These are phyloP conservation scores for Pyracantha coccinea DNA, from an alignment of 331 rosid genomes.

Conservation along the genomic window DNA sequence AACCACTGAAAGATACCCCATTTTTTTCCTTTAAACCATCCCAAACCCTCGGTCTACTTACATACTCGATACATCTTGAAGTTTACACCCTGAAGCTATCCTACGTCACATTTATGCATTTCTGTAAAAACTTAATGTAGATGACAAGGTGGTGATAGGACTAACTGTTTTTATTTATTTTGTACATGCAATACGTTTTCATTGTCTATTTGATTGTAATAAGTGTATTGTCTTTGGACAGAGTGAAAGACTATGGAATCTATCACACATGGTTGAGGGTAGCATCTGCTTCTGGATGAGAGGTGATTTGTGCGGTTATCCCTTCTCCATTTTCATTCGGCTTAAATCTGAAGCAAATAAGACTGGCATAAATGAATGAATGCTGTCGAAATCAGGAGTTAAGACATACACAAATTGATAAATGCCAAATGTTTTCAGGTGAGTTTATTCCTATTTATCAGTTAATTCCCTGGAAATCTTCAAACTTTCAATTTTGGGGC, in stretches of 20 bases:
- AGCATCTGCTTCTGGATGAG: background rate
- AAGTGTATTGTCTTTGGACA: background rate
- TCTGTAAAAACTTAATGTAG: background rate
- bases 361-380: background rate
- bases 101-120: background rate
- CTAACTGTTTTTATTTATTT: background rate
- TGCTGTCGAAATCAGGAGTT: background rate
- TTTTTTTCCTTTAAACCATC: background rate
- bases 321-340: background rate
- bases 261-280: slow-evolving; percentile 8
- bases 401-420: background rate
- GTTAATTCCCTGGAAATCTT: background rate
- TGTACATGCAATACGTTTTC: background rate
- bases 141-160: background rate
- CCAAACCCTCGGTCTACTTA: background rate
- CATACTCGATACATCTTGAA: background rate
- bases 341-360: background rate
- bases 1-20: too few relatives aligned
- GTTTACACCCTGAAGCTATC: background rate
- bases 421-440: background rate
- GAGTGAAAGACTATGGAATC: slow-evolving; percentile 3
- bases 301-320: background rate
- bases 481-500: background rate
- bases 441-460: background rate
- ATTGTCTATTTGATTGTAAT: background rate